Evolutionary conservation across 768 basidiomycete species (phyloP), one percentile per base, ranked within the genome.

Genomic region (Amanita phalloides): DNA sequence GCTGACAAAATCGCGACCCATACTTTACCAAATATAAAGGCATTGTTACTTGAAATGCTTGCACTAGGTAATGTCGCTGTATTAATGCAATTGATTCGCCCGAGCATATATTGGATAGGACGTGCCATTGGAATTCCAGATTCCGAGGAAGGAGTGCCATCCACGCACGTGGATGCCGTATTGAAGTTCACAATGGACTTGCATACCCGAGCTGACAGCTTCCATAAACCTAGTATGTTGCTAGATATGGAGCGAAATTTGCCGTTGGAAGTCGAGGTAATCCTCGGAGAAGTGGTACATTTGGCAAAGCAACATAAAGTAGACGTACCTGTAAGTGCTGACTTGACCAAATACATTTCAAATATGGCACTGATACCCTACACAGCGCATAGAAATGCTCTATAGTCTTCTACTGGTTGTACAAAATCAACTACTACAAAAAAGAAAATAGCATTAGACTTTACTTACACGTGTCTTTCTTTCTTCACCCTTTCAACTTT

Each of bases 241-340:
- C 67, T 83, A 4, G 82, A 84, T 59, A 67, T 68, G 20, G 68
- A 76, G 58, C 71, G 67, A 45, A 75, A 73, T 2, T 68, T 68
- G 49, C 81, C 84, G 36, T 75, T 84, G 54, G 84, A 86, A 64
- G 75, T 85, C 1, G 83, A 85, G 60, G 79, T 75, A 10, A 79
- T 85, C 38, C 53, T 84, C 3, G 83, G 84, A 0, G 75, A 81
- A 54, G 74, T 82, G 2, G 76, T 82, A 20, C 63, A 77, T 39
- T 66, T 79, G 66, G 81, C 75, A 0, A 69, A 64, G 56, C 65
- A 69, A 45, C 58, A 61, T 21, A 65, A 67, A 7, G 70, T 82
- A 3, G 61, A 68, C 10, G 61, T 79, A 33, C 80, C 80, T 28
- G 81, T 81, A 57, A 65, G 76, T 63, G n/a, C 17, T 17, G n/a